A percentile compares a stretch with the other conserved stretches of the same genome.
phyloP scores from a whole-genome alignment of 441 rosid genomes.

The Pelargonium exstipulatum region DNA sequence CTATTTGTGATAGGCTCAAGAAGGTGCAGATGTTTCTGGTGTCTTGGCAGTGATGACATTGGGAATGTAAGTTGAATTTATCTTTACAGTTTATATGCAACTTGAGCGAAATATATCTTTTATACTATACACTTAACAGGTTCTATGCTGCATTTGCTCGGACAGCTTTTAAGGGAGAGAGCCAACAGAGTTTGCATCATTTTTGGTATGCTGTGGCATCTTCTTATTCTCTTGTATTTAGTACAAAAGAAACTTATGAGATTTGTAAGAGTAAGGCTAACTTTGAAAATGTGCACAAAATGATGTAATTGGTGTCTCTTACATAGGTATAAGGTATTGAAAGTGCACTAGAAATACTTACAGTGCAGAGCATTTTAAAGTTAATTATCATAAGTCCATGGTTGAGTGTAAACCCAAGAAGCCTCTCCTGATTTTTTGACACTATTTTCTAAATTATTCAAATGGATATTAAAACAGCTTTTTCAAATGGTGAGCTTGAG shows the following conservation, averaged over 20 bases:
- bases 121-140: constrained; percentile 47
- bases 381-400: background rate
- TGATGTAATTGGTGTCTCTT: too few species aligned
- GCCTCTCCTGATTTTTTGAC: background rate
- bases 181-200: constrained; percentile 89
- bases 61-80: constrained; percentile 69
- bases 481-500: too few species aligned
- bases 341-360: background rate
- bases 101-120: constrained; percentile 14
- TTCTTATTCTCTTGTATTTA: background rate
- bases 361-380: background rate
- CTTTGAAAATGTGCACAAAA: background rate
- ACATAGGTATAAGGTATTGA: background rate
- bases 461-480: too few species aligned
- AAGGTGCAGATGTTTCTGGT: constrained; percentile 74
- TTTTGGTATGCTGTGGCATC: constrained; percentile 55
- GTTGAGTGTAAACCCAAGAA: background rate
- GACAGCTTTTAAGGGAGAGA: constrained; percentile 89
- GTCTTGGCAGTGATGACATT: constrained; percentile 88
- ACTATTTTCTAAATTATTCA: background rate
- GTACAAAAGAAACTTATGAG: background rate
- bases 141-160: constrained; percentile 84
- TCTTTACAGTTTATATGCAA: constrained; percentile 16
- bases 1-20: constrained; percentile 64
- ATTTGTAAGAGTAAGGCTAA: background rate